phyloP scores from a whole-genome alignment of 1,284 basidiomycete genomes.

The Pseudozyma hubeiensis region DNA sequence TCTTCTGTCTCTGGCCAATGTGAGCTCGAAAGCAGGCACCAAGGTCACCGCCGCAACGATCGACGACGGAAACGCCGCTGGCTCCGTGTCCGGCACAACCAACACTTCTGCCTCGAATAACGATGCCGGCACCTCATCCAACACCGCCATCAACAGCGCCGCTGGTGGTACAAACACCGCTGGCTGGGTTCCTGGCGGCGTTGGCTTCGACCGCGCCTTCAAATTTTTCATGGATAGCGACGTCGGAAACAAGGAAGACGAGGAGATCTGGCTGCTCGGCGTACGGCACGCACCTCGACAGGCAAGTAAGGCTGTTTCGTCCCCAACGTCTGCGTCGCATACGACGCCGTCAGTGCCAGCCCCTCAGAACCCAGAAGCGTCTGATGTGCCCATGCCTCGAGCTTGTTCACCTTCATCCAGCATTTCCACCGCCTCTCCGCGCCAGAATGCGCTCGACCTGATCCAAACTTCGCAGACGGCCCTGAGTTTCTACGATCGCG shows the following conservation, averaged over 20 bases:
- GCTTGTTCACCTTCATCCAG: constrained; percentile 26
- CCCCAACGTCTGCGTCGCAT: constrained; percentile 4
- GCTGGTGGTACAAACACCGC: constrained; percentile 9
- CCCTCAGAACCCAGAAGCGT: constrained; percentile 9
- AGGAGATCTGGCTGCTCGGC: constrained; percentile 62
- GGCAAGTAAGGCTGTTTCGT: background rate
- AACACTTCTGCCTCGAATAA: constrained; percentile 2
- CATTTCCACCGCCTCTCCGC: constrained; percentile 21
- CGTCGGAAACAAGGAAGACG: constrained; percentile 26
- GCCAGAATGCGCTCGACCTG: constrained; percentile 16
- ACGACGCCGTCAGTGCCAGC: background rate
- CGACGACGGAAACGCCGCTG: constrained; percentile 8
- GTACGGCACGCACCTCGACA: constrained; percentile 56
- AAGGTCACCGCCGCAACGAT: constrained; percentile 7
- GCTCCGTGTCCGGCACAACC: constrained; percentile 2
- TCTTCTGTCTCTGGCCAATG: constrained; percentile 23
- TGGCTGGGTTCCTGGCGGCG: constrained; percentile 38
- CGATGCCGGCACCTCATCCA: constrained; percentile 3
- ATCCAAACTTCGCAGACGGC: constrained; percentile 21
- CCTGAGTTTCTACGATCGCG: constrained; percentile 10
- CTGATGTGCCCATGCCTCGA: background rate
- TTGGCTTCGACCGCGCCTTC: constrained; percentile 57
- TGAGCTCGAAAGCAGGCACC: constrained; percentile 7
- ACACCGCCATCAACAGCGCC: too few species aligned
- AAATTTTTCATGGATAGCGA: constrained; percentile 59